These are phyloP conservation scores for California macrophylla DNA, from an alignment of 441 rosid genomes.

Conservation along the genomic window DNA sequence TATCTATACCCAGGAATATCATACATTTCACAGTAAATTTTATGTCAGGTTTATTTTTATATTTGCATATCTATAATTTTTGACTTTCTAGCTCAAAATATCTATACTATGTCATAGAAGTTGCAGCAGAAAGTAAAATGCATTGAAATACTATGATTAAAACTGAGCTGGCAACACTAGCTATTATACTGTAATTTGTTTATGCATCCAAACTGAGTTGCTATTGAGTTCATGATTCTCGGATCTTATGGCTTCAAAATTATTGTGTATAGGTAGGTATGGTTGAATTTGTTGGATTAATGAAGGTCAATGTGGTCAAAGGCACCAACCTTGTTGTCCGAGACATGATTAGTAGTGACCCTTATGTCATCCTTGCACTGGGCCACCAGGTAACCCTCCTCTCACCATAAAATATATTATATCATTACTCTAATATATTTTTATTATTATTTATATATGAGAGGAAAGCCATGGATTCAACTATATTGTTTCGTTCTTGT, in stretches of 20 bases:
- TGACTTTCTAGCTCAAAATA: not conserved
- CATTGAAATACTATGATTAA: not conserved
- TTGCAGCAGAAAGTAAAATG: not conserved
- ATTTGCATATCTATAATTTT: not conserved
- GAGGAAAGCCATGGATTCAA: not conserved
- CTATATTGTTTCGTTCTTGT: conserved; percentile 6
- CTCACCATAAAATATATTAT: not conserved
- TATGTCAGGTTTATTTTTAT: not conserved
- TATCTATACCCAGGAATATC: not conserved
- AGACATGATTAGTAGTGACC: conserved; percentile 82
- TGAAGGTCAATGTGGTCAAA: conserved; percentile 84
- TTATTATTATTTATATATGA: not conserved
- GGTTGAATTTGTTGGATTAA: conserved; percentile 90
- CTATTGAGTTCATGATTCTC: conserved; percentile 10
- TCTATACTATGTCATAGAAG: not conserved
- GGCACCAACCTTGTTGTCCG: conserved; percentile 90
- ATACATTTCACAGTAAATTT: not conserved
- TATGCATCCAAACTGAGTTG: not conserved
- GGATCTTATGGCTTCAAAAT: conserved; percentile 18
- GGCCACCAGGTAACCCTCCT: conserved; percentile 72
- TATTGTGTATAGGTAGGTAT: conserved; percentile 67
- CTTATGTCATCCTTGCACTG: conserved; percentile 72
- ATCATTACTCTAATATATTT: not conserved
- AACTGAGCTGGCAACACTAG: not conserved
- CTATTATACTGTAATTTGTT: not conserved